Evolutionary conservation across 1,284 basidiomycete genomes (phyloP).

Genomic region (Dichomitus squalens): DNA sequence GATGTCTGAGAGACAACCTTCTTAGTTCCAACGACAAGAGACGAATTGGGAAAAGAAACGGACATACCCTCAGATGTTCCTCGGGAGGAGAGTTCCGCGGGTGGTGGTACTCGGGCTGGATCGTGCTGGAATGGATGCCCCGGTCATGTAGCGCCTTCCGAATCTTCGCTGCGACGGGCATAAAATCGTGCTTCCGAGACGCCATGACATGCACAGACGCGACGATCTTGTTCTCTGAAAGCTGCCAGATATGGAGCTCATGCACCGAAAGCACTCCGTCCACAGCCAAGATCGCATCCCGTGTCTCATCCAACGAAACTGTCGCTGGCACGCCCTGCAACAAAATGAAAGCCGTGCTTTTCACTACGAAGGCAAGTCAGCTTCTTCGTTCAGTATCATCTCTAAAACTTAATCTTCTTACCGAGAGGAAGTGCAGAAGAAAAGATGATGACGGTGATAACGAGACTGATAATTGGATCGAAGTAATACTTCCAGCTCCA

Average conservation of each 20-base stretch:
- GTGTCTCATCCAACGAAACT: conserved; percentile 87
- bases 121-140: conserved; percentile 94
- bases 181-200: conserved; percentile 82
- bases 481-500: conserved; percentile 89
- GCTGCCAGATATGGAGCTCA: conserved; percentile 96
- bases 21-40: conserved; percentile 28
- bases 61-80: conserved; percentile 49
- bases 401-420: conserved; percentile 40
- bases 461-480: conserved; percentile 91
- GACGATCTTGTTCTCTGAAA: conserved; percentile 87
- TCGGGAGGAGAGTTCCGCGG: conserved; percentile 42
- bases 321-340: conserved; percentile 93
- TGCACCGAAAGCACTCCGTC: conserved; percentile 92
- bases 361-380: conserved; percentile 53
- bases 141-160: conserved; percentile 84
- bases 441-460: conserved; percentile 98
- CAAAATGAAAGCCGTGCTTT: conserved; percentile 95
- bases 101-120: conserved; percentile 79
- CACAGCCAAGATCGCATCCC: conserved; percentile 77
- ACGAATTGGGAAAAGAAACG: conserved; percentile 25
- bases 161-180: conserved; percentile 87
- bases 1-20: conserved; percentile 27
- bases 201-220: conserved; percentile 96
- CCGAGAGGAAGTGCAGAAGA: conserved; percentile 92
- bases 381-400: neutral